These are phyloP conservation scores for Gracilaria vermiculophylla DNA, from an alignment of 23 red algal genomes.

Conservation along the genomic window DNA sequence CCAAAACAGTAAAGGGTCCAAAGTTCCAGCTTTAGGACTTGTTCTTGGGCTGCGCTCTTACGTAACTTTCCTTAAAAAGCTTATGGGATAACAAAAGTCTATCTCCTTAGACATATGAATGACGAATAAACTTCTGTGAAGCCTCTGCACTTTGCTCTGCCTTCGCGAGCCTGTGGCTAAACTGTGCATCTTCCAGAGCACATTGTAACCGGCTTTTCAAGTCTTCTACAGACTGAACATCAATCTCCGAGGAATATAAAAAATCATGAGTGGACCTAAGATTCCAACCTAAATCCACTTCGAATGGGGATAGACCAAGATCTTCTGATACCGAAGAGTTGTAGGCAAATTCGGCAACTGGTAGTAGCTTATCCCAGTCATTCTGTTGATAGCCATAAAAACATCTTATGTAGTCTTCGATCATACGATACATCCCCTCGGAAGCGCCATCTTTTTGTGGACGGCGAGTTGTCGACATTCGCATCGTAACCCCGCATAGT, in stretches of 20 bases:
- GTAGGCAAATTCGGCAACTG: background rate
- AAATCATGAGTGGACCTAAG: too few relatives aligned
- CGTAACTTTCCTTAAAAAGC: background rate
- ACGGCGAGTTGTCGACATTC: background rate
- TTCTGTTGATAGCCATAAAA: too few relatives aligned
- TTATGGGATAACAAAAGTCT: background rate
- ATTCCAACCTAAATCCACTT: too few relatives aligned
- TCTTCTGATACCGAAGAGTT: background rate
- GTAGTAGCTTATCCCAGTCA: too few relatives aligned
- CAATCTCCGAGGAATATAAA: too few relatives aligned
- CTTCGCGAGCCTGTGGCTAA: background rate
- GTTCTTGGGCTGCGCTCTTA: background rate
- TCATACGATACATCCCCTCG: too few relatives aligned
- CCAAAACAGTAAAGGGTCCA: constrained; percentile 14
- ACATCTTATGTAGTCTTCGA: too few relatives aligned
- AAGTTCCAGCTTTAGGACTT: background rate
- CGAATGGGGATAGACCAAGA: too few relatives aligned
- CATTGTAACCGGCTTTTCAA: background rate
- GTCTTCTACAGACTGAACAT: background rate
- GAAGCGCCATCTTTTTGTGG: background rate
- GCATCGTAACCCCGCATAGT: too few relatives aligned
- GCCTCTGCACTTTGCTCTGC: background rate
- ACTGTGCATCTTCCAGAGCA: constrained; percentile 18
- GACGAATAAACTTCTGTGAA: background rate
- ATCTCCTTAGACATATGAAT: background rate